phyloP scores from a whole-genome alignment of 129 eudicot species.

The Smallanthus sonchifolius region DNA sequence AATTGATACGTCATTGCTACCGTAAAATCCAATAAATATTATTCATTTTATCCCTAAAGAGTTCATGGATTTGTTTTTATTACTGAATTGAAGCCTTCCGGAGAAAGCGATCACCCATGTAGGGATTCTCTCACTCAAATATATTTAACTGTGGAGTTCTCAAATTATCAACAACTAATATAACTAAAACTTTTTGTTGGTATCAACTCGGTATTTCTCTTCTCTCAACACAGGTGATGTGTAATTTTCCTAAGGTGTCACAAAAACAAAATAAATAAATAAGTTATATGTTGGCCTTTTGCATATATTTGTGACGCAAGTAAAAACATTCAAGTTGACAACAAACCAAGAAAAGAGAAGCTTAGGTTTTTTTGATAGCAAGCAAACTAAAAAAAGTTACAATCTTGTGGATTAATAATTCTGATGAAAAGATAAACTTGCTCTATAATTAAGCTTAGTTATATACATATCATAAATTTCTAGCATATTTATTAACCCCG shows the following conservation, averaged over 20 bases:
- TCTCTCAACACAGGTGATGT: too few relatives aligned
- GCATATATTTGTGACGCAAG: background rate
- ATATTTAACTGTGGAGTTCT: too few relatives aligned
- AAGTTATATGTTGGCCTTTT: background rate
- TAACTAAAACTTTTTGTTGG: too few relatives aligned
- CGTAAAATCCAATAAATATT: too few relatives aligned
- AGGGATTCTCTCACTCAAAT: too few relatives aligned
- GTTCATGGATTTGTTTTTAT: too few relatives aligned
- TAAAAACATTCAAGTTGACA: background rate
- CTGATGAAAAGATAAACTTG: background rate
- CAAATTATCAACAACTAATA: too few relatives aligned
- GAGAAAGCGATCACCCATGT: too few relatives aligned
- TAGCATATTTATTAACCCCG: background rate
- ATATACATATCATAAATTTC: background rate
- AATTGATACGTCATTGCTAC: too few relatives aligned
- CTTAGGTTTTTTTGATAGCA: background rate
- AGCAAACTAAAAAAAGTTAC: background rate
- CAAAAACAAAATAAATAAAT: background rate
- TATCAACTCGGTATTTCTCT: too few relatives aligned
- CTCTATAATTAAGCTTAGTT: background rate
- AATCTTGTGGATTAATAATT: background rate
- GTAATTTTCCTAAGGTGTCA: background rate
- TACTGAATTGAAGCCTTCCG: too few relatives aligned
- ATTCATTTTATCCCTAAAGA: too few relatives aligned
- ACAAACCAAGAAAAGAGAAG: background rate